Percentiles rank a stretch among this genome's conserved stretches.
These are phyloP conservation scores for Xylariales sp. DNA, from an alignment of 2,329 filamentous ascomycete genomes.

Conservation along the genomic window DNA sequence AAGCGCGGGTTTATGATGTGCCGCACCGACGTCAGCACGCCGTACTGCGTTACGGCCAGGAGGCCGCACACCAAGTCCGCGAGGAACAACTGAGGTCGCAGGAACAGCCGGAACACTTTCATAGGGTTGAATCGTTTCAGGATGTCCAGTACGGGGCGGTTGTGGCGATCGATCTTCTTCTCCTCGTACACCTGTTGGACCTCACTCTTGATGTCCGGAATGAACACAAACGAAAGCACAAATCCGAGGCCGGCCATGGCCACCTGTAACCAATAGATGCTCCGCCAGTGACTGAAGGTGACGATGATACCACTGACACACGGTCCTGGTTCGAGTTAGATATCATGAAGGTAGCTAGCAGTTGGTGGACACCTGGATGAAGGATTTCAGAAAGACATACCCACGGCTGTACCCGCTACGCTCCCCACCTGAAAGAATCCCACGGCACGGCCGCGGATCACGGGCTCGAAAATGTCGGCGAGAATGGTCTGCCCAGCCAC, in stretches of 20 bases:
- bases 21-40: constrained; percentile 61
- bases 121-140: constrained; percentile 16
- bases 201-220: constrained; percentile 10
- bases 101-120: constrained; percentile 14
- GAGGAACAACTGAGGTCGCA: constrained; percentile 19
- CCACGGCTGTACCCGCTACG: constrained; percentile 35
- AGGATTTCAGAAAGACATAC: no score
- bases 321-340: constrained; percentile 15
- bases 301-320: constrained; percentile 25
- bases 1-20: constrained; percentile 74
- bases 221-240: constrained; percentile 19
- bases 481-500: constrained; percentile 31
- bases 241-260: constrained; percentile 23
- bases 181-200: background rate
- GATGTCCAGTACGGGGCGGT: constrained; percentile 1
- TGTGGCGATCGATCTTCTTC: background rate
- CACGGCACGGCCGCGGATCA: constrained; percentile 23
- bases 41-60: constrained; percentile 33
- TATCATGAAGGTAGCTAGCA: background rate
- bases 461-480: constrained; percentile 32
- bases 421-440: constrained; percentile 38
- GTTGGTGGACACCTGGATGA: no score
- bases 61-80: constrained; percentile 16
- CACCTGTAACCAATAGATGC: constrained; percentile 27
- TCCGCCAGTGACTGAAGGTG: constrained; percentile 22